Evolutionary conservation across 768 basidiomycete genomes (phyloP).

Genomic region (Trametes punicea): DNA sequence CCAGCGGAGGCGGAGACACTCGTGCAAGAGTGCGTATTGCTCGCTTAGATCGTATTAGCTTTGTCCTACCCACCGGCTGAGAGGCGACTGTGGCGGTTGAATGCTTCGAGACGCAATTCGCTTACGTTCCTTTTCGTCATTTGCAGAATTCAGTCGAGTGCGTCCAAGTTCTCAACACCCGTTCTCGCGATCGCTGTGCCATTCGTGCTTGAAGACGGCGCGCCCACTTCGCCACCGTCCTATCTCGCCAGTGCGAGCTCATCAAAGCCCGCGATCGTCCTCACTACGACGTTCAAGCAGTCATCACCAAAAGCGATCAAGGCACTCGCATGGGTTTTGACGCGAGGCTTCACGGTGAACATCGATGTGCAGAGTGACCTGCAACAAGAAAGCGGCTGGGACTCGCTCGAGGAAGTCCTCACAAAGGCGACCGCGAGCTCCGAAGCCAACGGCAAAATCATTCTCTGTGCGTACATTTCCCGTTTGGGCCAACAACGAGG

Average conservation of each 20-base stretch:
- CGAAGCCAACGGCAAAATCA: conserved; percentile 47
- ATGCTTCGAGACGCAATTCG: neutral
- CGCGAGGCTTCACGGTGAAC: conserved; percentile 61
- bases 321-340: conserved; percentile 64
- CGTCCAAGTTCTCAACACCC: conserved; percentile 24
- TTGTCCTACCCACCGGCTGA: neutral
- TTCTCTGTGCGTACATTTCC: conserved; percentile 50
- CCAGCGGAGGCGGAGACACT: conserved; percentile 40
- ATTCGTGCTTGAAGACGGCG: conserved; percentile 51
- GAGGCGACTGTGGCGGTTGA: neutral
- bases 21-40: conserved; percentile 44
- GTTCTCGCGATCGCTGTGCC: conserved; percentile 61
- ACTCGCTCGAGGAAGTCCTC: conserved; percentile 69
- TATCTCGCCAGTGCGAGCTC: conserved; percentile 32
- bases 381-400: conserved; percentile 50
- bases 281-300: conserved; percentile 54
- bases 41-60: conserved; percentile 12
- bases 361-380: conserved; percentile 62
- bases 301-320: conserved; percentile 47
- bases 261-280: conserved; percentile 44
- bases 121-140: neutral
- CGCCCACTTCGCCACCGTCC: conserved; percentile 37
- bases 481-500: neutral
- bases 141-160: conserved; percentile 11
- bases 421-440: conserved; percentile 48